Percentiles rank a stretch among this genome's conserved stretches.
These are phyloP conservation scores for Backusella psychrophila DNA, from an alignment of 192 early-diverging fungal genomes.

Conservation along the genomic window DNA sequence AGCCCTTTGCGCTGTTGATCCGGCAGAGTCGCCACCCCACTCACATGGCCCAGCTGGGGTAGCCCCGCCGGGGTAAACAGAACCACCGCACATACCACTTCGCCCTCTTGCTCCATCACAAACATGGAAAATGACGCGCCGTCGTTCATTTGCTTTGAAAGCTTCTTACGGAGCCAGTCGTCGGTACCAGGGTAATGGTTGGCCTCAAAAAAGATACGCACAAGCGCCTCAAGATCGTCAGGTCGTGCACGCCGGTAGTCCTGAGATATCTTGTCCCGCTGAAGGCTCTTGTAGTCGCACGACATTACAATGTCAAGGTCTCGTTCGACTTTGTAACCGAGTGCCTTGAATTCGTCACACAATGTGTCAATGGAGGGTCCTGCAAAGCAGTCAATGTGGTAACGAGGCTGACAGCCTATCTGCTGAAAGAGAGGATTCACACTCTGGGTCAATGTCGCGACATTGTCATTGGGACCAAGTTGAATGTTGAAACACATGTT, in stretches of 20 bases:
- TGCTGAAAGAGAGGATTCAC: background rate
- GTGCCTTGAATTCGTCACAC: background rate
- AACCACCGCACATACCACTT: background rate
- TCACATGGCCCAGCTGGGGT: background rate
- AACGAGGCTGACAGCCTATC: background rate
- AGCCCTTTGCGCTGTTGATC: background rate
- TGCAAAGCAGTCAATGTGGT: background rate
- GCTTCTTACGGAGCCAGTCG: background rate
- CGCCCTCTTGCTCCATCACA: background rate
- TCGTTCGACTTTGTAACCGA: background rate
- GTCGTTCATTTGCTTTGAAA: background rate
- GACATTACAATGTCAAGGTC: background rate
- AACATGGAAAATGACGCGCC: background rate
- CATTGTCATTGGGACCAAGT: background rate
- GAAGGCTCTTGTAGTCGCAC: background rate
- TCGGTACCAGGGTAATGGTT: background rate
- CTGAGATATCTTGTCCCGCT: background rate
- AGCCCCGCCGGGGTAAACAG: background rate
- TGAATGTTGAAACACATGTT: slow-evolving; percentile 1
- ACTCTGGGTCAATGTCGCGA: background rate
- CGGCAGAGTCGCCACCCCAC: background rate
- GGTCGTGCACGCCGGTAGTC: background rate
- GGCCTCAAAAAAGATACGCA: background rate
- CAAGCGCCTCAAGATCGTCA: background rate
- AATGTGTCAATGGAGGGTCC: background rate